A percentile compares a stretch with the other conserved stretches of the same genome.
These are phyloP conservation scores for Neurospora tetraspora DNA, from an alignment of 495 filamentous ascomycete genomes.

Conservation along the genomic window DNA sequence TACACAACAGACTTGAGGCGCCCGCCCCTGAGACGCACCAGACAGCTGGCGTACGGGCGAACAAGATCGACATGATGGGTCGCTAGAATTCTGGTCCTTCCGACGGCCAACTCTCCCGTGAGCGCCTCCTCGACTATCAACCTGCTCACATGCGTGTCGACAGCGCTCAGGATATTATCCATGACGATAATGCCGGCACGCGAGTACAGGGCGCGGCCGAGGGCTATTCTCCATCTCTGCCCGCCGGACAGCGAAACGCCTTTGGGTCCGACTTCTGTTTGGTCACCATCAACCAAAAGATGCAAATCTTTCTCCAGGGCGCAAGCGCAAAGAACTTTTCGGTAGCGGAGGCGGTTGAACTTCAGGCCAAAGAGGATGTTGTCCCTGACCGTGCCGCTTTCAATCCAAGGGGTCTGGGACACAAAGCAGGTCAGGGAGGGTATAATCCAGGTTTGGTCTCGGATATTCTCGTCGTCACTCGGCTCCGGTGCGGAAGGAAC, in stretches of 20 bases:
- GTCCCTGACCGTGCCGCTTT: slow-evolving; percentile 41
- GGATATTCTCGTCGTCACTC: slow-evolving; percentile 13
- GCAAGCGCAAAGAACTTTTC: slow-evolving; percentile 51
- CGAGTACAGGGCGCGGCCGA: slow-evolving; percentile 65
- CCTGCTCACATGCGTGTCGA: slow-evolving; percentile 43
- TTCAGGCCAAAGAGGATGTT: slow-evolving; percentile 50
- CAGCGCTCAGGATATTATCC: slow-evolving; percentile 60
- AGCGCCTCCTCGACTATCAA: slow-evolving; percentile 40
- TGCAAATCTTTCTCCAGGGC: slow-evolving; percentile 54
- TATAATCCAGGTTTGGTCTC: slow-evolving; percentile 49
- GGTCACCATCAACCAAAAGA: slow-evolving; percentile 54
- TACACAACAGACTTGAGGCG: slow-evolving; percentile 41
- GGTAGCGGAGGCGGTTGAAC: slow-evolving; percentile 35
- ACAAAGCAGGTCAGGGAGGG: slow-evolving; percentile 53
- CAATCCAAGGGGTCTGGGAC: slow-evolving; percentile 48
- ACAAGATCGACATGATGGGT: slow-evolving; percentile 48
- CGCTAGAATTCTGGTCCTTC: slow-evolving; percentile 41
- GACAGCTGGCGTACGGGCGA: slow-evolving; percentile 48
- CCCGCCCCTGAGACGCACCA: slow-evolving; percentile 51
- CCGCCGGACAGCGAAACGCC: slow-evolving; percentile 64
- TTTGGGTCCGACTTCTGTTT: slow-evolving; percentile 60
- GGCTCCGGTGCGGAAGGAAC: slow-evolving; percentile 28
- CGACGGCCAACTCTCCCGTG: slow-evolving; percentile 34
- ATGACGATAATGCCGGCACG: slow-evolving; percentile 52
- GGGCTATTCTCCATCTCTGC: slow-evolving; percentile 56